phyloP scores from a whole-genome alignment of 2,329 filamentous ascomycete species.

The Colletotrichum filicis region DNA sequence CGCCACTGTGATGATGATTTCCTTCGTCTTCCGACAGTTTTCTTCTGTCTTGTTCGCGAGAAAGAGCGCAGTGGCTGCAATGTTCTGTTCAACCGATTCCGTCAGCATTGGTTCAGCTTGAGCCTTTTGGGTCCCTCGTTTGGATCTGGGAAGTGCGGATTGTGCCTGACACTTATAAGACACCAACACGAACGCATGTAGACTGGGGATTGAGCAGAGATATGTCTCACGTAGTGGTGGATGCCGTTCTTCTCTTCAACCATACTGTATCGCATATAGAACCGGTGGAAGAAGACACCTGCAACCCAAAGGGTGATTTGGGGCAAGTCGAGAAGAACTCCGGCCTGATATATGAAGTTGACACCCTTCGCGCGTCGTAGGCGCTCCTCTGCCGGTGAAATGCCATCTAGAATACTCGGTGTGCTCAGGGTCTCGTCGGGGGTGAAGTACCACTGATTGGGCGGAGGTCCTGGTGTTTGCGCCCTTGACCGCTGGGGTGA shows the following conservation, averaged over 20 bases:
- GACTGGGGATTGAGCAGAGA: neutral
- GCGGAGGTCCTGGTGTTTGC: conserved; percentile 43
- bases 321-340: conserved; percentile 90
- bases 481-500: conserved; percentile 49
- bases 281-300: conserved; percentile 93
- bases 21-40: conserved; percentile 94
- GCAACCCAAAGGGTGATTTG: conserved; percentile 94
- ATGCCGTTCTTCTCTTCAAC: conserved; percentile 79
- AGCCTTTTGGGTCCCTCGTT: conserved; percentile 26
- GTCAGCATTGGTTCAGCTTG: conserved; percentile 25
- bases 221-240: conserved; percentile 84
- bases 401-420: conserved; percentile 86
- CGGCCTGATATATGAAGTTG: conserved; percentile 96
- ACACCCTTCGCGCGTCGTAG: conserved; percentile 88
- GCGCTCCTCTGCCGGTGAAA: conserved; percentile 81
- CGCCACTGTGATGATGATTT: conserved; percentile 92
- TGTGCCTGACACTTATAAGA: conserved; percentile 31
- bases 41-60: conserved; percentile 98
- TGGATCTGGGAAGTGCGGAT: conserved; percentile 26
- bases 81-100: conserved; percentile 62
- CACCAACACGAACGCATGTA: neutral
- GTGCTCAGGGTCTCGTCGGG: conserved; percentile 84
- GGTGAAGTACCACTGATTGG: conserved; percentile 88
- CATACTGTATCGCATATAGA: conserved; percentile 91
- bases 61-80: conserved; percentile 91